These are phyloP conservation scores for Cucumis melo DNA, from an alignment of 306 rosid species.

Conservation along the genomic window DNA sequence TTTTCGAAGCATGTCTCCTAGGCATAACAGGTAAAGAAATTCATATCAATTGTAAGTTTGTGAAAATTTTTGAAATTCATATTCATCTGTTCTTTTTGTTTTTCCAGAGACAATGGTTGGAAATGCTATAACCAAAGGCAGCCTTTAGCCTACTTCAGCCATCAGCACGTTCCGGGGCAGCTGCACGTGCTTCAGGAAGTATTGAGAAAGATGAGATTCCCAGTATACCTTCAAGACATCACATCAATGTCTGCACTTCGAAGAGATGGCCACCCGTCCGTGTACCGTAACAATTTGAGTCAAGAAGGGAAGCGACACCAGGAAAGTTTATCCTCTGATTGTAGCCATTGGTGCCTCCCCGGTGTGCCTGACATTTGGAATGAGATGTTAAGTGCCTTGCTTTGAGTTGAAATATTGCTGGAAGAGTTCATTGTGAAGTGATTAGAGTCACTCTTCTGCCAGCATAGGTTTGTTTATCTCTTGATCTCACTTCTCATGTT, in stretches of 20 bases:
- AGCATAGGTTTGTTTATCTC: constrained; percentile 14
- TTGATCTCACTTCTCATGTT: constrained; percentile 10
- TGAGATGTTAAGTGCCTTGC: constrained; percentile 69
- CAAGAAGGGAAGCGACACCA: constrained; percentile 49
- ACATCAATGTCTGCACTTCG: constrained; percentile 73
- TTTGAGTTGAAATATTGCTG: constrained; percentile 15
- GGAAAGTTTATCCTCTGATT: constrained; percentile 59
- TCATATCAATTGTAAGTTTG: background rate
- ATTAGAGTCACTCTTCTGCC: constrained; percentile 16
- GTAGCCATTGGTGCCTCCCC: constrained; percentile 99
- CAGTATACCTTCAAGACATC: constrained; percentile 71
- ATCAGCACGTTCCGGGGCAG: constrained; percentile 62
- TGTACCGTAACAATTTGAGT: constrained; percentile 43
- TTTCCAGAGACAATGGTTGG: constrained; percentile 82
- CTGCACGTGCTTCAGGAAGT: constrained; percentile 55
- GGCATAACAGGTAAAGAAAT: constrained; percentile 73
- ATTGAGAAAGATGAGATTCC: constrained; percentile 76
- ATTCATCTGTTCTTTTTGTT: background rate
- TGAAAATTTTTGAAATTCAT: background rate
- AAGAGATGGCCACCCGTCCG: constrained; percentile 90
- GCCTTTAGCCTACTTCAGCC: constrained; percentile 68
- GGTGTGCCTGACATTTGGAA: constrained; percentile 98
- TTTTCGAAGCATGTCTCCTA: constrained; percentile 90
- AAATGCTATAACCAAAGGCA: constrained; percentile 77
- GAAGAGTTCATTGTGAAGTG: constrained; percentile 12